These are phyloP conservation scores for Rhytidiadelphus loreus DNA, from an alignment of 225 moss, liverwort and hornwort species.

Conservation along the genomic window DNA sequence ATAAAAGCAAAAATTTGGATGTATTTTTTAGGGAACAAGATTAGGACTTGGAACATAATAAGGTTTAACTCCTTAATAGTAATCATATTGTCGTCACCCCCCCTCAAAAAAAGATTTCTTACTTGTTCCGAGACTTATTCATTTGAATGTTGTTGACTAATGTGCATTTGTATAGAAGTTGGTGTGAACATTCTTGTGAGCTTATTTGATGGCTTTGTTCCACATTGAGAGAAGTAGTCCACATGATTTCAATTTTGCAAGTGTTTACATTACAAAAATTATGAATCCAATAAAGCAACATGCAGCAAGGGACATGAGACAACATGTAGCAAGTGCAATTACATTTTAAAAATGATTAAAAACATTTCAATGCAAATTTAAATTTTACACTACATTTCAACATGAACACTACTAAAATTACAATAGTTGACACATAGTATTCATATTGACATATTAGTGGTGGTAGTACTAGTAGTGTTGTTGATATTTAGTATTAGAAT, in stretches of 20 bases:
- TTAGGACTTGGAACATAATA: neutral
- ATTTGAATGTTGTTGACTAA: neutral
- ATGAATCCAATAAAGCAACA: no score
- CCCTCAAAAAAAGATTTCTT: neutral
- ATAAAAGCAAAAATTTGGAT: neutral
- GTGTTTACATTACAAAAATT: no score
- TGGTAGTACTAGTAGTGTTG: neutral
- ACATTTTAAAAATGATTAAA: no score
- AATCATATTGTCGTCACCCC: neutral
- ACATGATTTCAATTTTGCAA: neutral
- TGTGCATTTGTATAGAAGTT: neutral
- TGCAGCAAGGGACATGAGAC: no score
- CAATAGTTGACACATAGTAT: no score
- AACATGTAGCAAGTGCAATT: no score
- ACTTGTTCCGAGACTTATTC: no score
- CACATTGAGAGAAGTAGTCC: rapidly evolving
- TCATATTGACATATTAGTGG: neutral
- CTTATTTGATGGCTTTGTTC: neutral
- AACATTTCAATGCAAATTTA: no score
- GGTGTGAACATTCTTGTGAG: neutral
- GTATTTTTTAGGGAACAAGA: neutral
- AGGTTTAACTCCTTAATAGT: neutral
- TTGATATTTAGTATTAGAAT: neutral
- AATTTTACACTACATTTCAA: neutral
- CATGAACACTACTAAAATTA: neutral